A percentile compares a stretch with the other conserved stretches of the same genome.
phyloP scores from a whole-genome alignment of 2,329 filamentous ascomycete genomes.

The Hypocreales sp. region DNA sequence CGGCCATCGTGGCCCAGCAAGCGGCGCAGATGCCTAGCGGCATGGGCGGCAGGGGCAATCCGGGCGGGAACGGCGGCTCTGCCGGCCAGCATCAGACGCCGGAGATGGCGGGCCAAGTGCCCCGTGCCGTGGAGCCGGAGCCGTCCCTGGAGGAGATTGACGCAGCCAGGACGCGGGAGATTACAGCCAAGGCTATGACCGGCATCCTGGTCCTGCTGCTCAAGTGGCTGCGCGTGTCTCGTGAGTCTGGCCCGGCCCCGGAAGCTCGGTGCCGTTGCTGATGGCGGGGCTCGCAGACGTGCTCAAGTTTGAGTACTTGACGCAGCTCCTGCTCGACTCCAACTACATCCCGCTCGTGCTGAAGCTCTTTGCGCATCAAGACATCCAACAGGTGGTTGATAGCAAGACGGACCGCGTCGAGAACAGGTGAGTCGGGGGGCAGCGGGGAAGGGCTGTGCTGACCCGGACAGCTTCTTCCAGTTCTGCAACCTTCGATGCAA shows the following conservation, averaged over 20 bases:
- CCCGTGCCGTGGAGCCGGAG: slow-evolving; percentile 25
- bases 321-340: slow-evolving; percentile 81
- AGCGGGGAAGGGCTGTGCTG: no score
- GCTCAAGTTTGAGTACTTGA: slow-evolving; percentile 89
- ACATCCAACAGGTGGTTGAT: slow-evolving; percentile 79
- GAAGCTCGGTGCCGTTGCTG: slow-evolving; percentile 3
- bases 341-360: slow-evolving; percentile 88
- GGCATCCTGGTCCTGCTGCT: slow-evolving; percentile 73
- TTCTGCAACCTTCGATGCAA: slow-evolving; percentile 64
- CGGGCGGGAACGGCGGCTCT: slow-evolving; percentile 24
- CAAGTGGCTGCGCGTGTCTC: slow-evolving; percentile 94
- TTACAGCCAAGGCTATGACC: slow-evolving; percentile 83
- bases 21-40: slow-evolving; percentile 28
- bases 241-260: slow-evolving; percentile 33
- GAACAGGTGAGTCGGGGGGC: slow-evolving; percentile 47
- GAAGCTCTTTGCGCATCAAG: slow-evolving; percentile 88
- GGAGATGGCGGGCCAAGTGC: slow-evolving; percentile 16
- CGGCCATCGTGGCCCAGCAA: slow-evolving; percentile 57
- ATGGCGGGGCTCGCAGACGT: slow-evolving; percentile 51
- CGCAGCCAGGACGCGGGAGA: slow-evolving; percentile 66
- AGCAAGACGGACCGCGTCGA: slow-evolving; percentile 72
- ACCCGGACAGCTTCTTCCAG: slow-evolving; percentile 59
- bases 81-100: slow-evolving; percentile 12
- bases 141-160: slow-evolving; percentile 63
- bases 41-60: slow-evolving; percentile 21